Base-by-base conservation (phyloP, 2,329 filamentous ascomycete species). In the Epichloe festucae region DNA sequence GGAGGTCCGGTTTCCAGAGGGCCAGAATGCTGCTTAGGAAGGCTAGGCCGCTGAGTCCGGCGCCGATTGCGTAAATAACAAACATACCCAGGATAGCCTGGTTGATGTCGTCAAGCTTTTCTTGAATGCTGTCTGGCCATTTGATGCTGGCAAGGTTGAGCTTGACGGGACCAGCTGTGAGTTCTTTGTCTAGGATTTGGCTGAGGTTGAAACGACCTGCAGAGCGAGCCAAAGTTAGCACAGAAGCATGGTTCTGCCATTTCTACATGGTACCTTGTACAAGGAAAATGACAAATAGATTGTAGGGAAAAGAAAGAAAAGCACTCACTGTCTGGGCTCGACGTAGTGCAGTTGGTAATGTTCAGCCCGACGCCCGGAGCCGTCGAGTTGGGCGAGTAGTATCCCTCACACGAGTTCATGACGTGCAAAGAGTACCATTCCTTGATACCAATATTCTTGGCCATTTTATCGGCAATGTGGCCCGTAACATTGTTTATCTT, bases 401-500 rank as follows among this genome's bases (percentile, higher is more conserved):
- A 56, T 46, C 74, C 74, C 58, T 74, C 63, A 60, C 74, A 77
- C 4, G 65, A 61, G 40, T 67, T 66, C 70, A 73, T 71, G 57
- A 77, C 56, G 55, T 77, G 74, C 34, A 77, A 54, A 15, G 73
- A 75, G 57, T 76, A 77, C 74, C 74, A 77, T 54, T 76, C 65
- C 1, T 69, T 67, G 51, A 77, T 69, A 23, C 73, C 73, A 31
- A 76, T 62, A n/a, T 67, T 63, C 12, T 67, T 63, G 47, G 67
- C 64, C 45, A 74, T 48, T 49, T 70, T 57, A 52, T 70, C 72
- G 39, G 68, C 68, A 40, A 70, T 54, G 7, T 70, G 63, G 51
- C 69, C 66, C 5, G 64, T 62, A 36, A 73, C 58, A 35, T 71
- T 63, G 56, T 70, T 70, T 53, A 74, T 53, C 44, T 65, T 60